Base-by-base conservation (phyloP, 441 rosid species). In the Corymbia calophylla region DNA sequence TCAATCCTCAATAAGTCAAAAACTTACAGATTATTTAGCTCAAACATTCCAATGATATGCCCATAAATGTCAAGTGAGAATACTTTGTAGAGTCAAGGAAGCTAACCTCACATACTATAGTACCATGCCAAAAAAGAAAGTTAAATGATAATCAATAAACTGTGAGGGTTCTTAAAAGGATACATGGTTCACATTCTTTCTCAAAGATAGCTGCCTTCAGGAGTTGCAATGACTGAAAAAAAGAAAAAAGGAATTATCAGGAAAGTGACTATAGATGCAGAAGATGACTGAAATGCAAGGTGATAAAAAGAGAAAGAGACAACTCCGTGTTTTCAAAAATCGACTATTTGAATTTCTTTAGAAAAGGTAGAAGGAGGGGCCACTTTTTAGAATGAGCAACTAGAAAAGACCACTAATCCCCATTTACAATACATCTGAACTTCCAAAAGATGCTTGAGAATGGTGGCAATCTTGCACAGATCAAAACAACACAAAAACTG, bases 51-150 rank as follows among this genome's bases (percentile, higher is more conserved):
- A 70, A 97, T 95, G 89, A 97, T 94, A 90, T 96, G 94, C 87
- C 99, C 99, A 90, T 96, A 97, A 89, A 97, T 96, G 86, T 97
- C 98, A 31, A 95, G 97, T 70, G 99, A 96, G 93, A 97, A 97
- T 88, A 97, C 99, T 98, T 89, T 77, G n/a, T 51, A 66, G 80
- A 54, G 97, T 95, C 91, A 94, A 97, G 99, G 94, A 95, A 89
- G 8, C 56, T 0, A 58, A 14, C 64, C 13, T 58, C n/a, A 89
- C 31, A 80, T 84, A 66, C 87, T 82, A n/a, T 48, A 35, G 66
- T 60, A 60, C 66, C 31, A 60, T 5, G 66, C 66, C 7, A 88
- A 56, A 86, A 89, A 27, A 54, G 44, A 16, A 89, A 86, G 68
- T 82, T 56, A 66, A 68, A n/a, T 70, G 47, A 49, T 55, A 31